Evolutionary conservation across 805 yeast species (phyloP).

Genomic region (Clavispora vitiphila): DNA sequence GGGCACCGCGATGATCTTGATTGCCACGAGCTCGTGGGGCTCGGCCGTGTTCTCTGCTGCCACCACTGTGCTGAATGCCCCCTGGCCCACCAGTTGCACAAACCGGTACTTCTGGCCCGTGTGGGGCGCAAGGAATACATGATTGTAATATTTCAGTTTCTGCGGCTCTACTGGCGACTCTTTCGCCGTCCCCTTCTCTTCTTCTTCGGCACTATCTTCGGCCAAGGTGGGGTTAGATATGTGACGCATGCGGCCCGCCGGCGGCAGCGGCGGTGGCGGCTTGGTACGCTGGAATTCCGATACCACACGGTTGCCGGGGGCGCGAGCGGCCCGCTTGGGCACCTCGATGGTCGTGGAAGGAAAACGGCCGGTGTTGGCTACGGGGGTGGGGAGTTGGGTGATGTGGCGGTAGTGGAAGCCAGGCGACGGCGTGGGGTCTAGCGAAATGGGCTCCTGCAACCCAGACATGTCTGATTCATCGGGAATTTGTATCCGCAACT

Average conservation of each 20-base stretch:
- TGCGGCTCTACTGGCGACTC: constrained; percentile 11
- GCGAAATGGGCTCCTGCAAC: constrained; percentile 10
- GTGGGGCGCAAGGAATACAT: constrained; percentile 9
- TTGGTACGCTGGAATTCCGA: constrained; percentile 10
- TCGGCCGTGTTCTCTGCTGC: constrained; percentile 33
- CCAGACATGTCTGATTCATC: background rate
- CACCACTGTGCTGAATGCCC: constrained; percentile 65
- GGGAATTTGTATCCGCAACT: background rate
- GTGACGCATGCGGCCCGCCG: constrained; percentile 6
- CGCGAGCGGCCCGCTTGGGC: constrained; percentile 5
- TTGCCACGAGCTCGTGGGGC: constrained; percentile 45
- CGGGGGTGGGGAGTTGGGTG: constrained; percentile 45
- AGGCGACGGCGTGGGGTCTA: background rate
- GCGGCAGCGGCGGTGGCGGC: background rate
- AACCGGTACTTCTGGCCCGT: constrained; percentile 7
- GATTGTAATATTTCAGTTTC: background rate
- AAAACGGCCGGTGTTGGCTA: constrained; percentile 15
- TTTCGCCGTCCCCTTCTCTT: no score
- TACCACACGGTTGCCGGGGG: constrained; percentile 5
- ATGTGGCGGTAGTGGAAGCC: constrained; percentile 23
- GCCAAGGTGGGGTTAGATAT: constrained; percentile 10
- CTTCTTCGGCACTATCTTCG: no score
- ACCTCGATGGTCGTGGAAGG: constrained; percentile 3
- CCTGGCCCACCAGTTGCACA: constrained; percentile 48
- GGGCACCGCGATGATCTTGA: constrained; percentile 56